Conservation (phyloP, 768 basidiomycete genomes). For the Pulveroboletus ravenelii region DNA sequence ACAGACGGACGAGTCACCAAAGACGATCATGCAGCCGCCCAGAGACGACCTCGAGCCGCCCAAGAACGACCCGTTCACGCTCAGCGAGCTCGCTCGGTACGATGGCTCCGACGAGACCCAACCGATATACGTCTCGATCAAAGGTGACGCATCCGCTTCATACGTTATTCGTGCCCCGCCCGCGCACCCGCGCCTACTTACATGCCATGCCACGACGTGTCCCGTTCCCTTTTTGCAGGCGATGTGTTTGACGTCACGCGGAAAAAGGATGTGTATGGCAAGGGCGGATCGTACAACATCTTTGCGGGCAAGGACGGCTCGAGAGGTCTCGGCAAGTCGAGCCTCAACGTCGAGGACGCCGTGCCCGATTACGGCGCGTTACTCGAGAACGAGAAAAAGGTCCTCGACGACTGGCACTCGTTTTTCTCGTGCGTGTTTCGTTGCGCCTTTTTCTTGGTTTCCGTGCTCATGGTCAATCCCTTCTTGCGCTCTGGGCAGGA, state of each 20-base stretch:
- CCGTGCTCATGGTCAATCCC: background rate
- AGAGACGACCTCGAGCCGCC: slow-evolving; percentile 59
- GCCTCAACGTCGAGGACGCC: slow-evolving; percentile 80
- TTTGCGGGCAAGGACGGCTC: slow-evolving; percentile 96
- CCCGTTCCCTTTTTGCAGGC: slow-evolving; percentile 34
- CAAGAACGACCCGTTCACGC: slow-evolving; percentile 74
- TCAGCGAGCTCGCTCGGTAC: slow-evolving; percentile 59
- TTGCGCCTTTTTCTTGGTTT: background rate
- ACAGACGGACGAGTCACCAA: slow-evolving; percentile 32
- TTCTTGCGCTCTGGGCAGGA: slow-evolving; percentile 36
- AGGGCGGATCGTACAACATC: slow-evolving; percentile 69
- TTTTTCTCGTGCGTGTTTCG: slow-evolving; percentile 73
- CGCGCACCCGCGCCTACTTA: too few species aligned
- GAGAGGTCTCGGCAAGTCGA: slow-evolving; percentile 83
- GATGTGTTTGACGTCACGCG: slow-evolving; percentile 85
- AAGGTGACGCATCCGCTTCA: slow-evolving; percentile 48
- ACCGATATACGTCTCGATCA: slow-evolving; percentile 91
- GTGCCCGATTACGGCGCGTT: slow-evolving; percentile 80
- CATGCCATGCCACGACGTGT: background rate
- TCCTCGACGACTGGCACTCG: slow-evolving; percentile 81
- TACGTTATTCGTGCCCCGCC: slow-evolving; percentile 19
- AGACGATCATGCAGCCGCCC: slow-evolving; percentile 70
- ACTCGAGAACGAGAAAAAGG: slow-evolving; percentile 66
- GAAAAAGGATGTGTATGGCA: slow-evolving; percentile 87
- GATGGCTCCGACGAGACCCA: slow-evolving; percentile 61